Evolutionary conservation across 1,139 yeast genomes (phyloP), one percentile per base, ranked within the genome.

Genomic region (Protomyces inouyei): DNA sequence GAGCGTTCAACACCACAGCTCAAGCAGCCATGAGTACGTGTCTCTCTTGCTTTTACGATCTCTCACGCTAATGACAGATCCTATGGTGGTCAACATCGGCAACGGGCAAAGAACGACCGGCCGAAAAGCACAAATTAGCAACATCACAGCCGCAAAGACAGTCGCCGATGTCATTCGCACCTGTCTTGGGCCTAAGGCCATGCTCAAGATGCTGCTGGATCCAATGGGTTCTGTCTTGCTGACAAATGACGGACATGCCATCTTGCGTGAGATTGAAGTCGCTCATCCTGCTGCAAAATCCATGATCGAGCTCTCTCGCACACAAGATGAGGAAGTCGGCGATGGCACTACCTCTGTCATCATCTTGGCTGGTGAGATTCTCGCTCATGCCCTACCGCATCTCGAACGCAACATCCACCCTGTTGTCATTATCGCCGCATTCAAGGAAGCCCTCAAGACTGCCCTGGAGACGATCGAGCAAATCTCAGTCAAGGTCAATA

Each of bases 221-320:
- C 98, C 98, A 64, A 92, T 93, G 93, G 99, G 99, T 38, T 98
- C 72, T 55, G 64, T 95, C 69, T 97, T 93, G 21, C 81, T 95
- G 70, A 95, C 99, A 65, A 95, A 95, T 76, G 99, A 95, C 75
- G 99, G 99, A 6, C 98, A 92, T 75, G 97, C 96, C 10, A 89
- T 89, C 66, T 79, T 89, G 70, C 82, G 96, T 72, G 96, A 89
- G 75, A 88, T 89, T 68, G 96, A 89, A 73, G 96, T 89, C 67
- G 88, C 95, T 2, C 98, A 91, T 74, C 98, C 99, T 4, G 98
- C 98, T 8, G 98, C 99, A 63, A 95, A 95, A 78, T 88, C 96
- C 40, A 95, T 95, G 98, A 88, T 95, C 74, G 98, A 95, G 77
- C 82, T 95, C 71, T 86, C 95, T 72, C 84, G 98, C 78, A 92